Evolutionary conservation across 2,329 filamentous ascomycete species (phyloP), one percentile per base, ranked within the genome.

Genomic region (Aspergillus terreus): DNA sequence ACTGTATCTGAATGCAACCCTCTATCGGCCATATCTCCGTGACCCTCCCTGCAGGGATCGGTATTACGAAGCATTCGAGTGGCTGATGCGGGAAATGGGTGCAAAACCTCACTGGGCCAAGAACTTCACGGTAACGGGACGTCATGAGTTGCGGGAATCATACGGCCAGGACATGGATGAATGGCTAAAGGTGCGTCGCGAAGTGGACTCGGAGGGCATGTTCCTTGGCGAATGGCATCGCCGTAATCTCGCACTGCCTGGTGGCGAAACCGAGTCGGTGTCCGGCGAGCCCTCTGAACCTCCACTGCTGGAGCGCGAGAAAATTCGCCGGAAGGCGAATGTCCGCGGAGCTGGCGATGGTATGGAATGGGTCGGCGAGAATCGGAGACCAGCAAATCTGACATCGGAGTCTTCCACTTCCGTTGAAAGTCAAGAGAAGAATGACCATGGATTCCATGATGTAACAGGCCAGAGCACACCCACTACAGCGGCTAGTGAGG

Each of bases 191-290:
- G 78, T 95, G 6, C 80, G 91, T 48, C 78, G 86, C 53, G 78
- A 83, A 47, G 84, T 82, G 32, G 90, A 96, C 64, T 86, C 87
- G 0, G 83, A 91, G 54, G 90, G 90, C 51, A 86, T 95, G 81
- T 96, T 96, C 71, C 78, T 92, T 12, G 92, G 92, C 2, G 85
- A 91, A 45, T 99, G 92, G 92, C 90, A 96, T 71, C 79, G 87
- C 25, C 80, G 86, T 47, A 82, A 83, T 61, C 75, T 96, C 10
- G 69, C 82, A 44, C 67, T 77, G 47, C 49, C 56, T 30, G 54
- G 50, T 33, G 56, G 47, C 19, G 53, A 53, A 27, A 47, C 56
- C 15, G 58, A 57, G n/a, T 56, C 51, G 23, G 49, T 15, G 14
- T 36, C 44, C 49, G 47, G 51, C 46, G 48, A 50, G 43, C 23